Conservation (phyloP, 139 green algal genomes). For the Tetradesmus obliquus region DNA sequence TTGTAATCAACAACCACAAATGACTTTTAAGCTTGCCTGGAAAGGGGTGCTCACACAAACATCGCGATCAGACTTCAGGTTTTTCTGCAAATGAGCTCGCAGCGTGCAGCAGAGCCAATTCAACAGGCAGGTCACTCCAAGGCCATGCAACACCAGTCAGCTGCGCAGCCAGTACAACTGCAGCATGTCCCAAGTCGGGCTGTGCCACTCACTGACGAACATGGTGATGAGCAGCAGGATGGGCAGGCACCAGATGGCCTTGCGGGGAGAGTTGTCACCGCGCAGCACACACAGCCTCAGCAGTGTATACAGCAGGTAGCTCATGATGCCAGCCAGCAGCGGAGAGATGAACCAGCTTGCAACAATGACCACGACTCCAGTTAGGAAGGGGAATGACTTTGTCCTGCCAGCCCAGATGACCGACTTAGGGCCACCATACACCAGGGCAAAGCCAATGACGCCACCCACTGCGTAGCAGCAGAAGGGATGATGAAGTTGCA, state of each 20-base stretch:
- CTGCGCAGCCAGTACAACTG: background rate
- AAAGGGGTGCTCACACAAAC: no score
- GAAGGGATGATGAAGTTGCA: background rate
- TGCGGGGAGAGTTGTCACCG: constrained; percentile 15
- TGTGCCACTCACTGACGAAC: constrained; percentile 47
- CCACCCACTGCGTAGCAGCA: constrained; percentile 46
- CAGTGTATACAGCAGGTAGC: constrained; percentile 49
- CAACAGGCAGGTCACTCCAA: no score
- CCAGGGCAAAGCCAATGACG: constrained; percentile 52
- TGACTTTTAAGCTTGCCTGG: no score
- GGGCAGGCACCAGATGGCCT: constrained; percentile 55
- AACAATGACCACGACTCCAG: constrained; percentile 52
- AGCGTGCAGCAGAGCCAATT: no score
- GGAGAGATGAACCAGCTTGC: constrained; percentile 65
- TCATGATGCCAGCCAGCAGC: constrained; percentile 54
- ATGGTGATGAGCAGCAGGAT: constrained; percentile 56
- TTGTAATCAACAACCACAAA: no score
- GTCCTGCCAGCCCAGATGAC: constrained; percentile 58
- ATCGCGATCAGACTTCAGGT: no score
- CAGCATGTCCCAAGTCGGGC: background rate
- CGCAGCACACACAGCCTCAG: constrained; percentile 59
- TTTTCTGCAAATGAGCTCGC: no score
- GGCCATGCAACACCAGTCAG: no score
- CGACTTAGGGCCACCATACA: constrained; percentile 46
- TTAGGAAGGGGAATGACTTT: constrained; percentile 47